A percentile compares a stretch with the other conserved stretches of the same genome.
Evolutionary conservation across 495 filamentous ascomycete genomes (phyloP).

Genomic region (Penicillium dipodomyicola): DNA sequence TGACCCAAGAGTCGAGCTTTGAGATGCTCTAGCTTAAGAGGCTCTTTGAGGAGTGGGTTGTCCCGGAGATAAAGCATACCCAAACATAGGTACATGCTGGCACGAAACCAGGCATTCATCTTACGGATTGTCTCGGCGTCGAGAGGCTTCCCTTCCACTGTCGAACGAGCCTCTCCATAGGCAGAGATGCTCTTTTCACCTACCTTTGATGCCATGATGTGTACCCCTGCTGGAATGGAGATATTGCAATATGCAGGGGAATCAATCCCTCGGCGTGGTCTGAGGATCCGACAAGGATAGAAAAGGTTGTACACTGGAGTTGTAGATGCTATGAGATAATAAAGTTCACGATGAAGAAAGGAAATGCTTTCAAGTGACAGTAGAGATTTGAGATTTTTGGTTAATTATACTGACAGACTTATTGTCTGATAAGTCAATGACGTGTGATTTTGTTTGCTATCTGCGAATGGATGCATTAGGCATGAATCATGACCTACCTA

Average conservation of each 20-base stretch:
- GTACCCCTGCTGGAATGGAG: neutral
- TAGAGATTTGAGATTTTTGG: neutral
- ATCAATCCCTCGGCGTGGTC: neutral
- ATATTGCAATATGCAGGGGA: neutral
- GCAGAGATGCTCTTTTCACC: slow-evolving; percentile 51
- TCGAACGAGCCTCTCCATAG: slow-evolving; percentile 64
- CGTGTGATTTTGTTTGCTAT: neutral
- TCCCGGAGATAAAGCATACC: slow-evolving; percentile 73
- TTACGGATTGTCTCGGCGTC: slow-evolving; percentile 61
- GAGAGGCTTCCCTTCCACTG: slow-evolving; percentile 56
- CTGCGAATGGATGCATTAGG: too few species aligned
- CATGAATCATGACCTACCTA: too few species aligned
- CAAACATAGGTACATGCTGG: slow-evolving; percentile 67
- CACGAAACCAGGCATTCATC: slow-evolving; percentile 65
- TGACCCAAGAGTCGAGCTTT: slow-evolving; percentile 70
- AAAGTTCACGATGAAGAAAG: neutral
- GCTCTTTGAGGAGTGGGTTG: slow-evolving; percentile 64
- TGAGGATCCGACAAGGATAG: neutral
- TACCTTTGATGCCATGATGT: slow-evolving; percentile 13
- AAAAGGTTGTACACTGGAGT: neutral
- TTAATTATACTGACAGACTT: neutral
- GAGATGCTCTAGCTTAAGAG: slow-evolving; percentile 59
- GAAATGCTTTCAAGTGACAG: neutral
- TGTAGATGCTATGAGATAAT: neutral
- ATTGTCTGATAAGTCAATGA: slow-evolving; percentile 10